Conservation (phyloP, 2,329 filamentous ascomycete genomes). For the Alternaria triticimaculans region DNA sequence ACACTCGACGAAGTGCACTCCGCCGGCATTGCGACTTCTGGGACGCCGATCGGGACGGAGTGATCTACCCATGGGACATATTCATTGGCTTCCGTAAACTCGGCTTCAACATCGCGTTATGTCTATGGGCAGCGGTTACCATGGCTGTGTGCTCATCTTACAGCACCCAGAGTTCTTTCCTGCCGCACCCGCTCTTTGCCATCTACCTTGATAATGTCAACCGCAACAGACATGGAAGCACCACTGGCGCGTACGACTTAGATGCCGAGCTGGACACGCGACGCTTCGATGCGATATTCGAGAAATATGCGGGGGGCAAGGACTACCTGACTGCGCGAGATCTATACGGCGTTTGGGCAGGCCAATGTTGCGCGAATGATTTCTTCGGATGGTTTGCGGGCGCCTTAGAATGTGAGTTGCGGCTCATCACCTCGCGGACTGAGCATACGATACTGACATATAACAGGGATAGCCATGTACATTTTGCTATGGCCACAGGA, state of each 20-base stretch:
- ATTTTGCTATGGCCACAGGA: conserved; percentile 27
- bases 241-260: conserved; percentile 24
- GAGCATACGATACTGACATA: conserved; percentile 3
- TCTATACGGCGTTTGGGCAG: conserved; percentile 17
- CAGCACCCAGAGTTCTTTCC: conserved; percentile 17
- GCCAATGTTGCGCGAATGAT: conserved; percentile 24
- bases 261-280: conserved; percentile 21
- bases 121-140: conserved; percentile 24
- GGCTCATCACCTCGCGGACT: background rate
- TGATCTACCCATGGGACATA: conserved; percentile 27
- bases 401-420: conserved; percentile 21
- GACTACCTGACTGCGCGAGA: conserved; percentile 16
- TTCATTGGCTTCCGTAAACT: conserved; percentile 22
- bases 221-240: conserved; percentile 24
- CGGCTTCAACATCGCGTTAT: conserved; percentile 20
- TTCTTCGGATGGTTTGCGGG: conserved; percentile 29
- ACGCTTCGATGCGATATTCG: conserved; percentile 23
- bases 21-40: conserved; percentile 27
- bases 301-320: conserved; percentile 23
- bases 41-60: conserved; percentile 18
- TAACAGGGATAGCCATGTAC: conserved; percentile 24
- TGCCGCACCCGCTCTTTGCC: conserved; percentile 22
- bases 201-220: conserved; percentile 25
- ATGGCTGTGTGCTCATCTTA: conserved; percentile 24
- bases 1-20: conserved; percentile 16